Percentiles rank a stretch among this genome's conserved stretches.
Conservation (phyloP, 139 green algal genomes). For the Chlamydomonas incerta region DNA sequence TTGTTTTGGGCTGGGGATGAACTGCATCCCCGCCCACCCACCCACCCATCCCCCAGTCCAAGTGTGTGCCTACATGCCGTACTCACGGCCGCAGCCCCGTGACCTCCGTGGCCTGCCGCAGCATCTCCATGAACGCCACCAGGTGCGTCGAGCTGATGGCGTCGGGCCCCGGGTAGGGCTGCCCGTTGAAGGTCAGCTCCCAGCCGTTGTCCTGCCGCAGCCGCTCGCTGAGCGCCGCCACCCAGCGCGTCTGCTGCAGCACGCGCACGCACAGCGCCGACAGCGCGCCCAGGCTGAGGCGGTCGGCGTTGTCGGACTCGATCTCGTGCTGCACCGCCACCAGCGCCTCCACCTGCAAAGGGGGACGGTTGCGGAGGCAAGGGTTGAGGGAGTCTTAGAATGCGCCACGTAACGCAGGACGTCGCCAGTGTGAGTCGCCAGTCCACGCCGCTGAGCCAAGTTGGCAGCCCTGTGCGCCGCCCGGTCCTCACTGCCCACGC, state of each 20-base stretch:
- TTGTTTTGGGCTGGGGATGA: no score
- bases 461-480: no score
- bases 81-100: background rate
- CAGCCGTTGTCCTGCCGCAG: background rate
- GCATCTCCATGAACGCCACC: conserved; percentile 31
- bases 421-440: no score
- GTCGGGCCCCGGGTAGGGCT: conserved; percentile 28
- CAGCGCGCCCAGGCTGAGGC: background rate
- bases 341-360: conserved; percentile 27
- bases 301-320: background rate
- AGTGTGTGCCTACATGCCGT: no score
- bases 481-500: background rate
- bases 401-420: no score
- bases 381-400: no score
- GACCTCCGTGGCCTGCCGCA: conserved; percentile 11
- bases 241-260: conserved; percentile 19
- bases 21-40: no score
- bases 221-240: conserved; percentile 2
- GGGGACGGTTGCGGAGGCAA: background rate
- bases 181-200: background rate
- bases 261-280: background rate
- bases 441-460: no score
- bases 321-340: conserved; percentile 19
- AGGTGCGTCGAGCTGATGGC: conserved; percentile 21
- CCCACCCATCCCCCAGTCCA: no score